Evolutionary conservation across 306 rosid species (phyloP).

Genomic region (Spatholobus suberectus): DNA sequence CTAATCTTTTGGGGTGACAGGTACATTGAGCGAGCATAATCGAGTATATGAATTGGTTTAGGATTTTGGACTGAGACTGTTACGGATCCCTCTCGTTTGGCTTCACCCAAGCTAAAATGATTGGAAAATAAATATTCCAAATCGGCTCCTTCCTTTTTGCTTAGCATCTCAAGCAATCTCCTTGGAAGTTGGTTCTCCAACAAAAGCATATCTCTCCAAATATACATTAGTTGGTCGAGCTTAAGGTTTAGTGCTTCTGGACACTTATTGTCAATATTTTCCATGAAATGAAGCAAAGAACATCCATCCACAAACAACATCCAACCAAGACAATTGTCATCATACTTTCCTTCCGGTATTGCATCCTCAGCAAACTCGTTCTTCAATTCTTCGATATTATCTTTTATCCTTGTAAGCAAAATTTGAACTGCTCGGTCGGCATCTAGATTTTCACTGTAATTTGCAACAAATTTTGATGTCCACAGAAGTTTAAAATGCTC

Average conservation of each 20-base stretch:
- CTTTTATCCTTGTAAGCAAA: neutral
- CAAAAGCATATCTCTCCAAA: neutral
- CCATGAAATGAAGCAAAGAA: constrained; percentile 11
- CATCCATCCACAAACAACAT: constrained; percentile 37
- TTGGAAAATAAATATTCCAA: neutral
- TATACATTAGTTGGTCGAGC: neutral
- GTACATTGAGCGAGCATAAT: neutral
- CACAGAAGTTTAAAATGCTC: neutral
- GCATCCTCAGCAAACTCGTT: neutral
- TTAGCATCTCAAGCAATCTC: neutral
- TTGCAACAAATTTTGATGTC: neutral
- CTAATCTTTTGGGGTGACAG: no score
- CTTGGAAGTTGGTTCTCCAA: constrained; percentile 33
- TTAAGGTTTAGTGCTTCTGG: neutral
- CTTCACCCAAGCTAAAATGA: rapidly evolving
- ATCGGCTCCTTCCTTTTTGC: neutral
- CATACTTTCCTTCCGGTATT: neutral
- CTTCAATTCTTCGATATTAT: neutral
- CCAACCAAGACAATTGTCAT: neutral
- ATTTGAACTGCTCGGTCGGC: neutral
- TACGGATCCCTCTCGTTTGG: neutral
- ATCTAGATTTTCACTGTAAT: neutral
- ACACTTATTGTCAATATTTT: neutral
- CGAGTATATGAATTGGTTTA: neutral
- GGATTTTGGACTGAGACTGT: neutral